Evolutionary conservation across 106 monocot species (phyloP).

Genomic region (Apostasia shenzhenica): DNA sequence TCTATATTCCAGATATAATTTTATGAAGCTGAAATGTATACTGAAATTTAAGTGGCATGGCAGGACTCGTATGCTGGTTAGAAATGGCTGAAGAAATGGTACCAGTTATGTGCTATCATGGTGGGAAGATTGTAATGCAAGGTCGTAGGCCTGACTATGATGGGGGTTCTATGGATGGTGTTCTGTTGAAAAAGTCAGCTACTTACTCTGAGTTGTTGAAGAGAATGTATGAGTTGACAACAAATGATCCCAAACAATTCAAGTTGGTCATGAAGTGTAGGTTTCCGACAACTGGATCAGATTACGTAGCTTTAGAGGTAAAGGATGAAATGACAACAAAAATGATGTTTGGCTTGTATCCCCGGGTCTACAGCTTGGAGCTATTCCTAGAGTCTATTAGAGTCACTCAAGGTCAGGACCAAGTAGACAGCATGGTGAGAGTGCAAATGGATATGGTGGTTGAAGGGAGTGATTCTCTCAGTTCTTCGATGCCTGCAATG

Average conservation of each 20-base stretch:
- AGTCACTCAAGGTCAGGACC: background rate
- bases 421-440: background rate
- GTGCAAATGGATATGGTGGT: background rate
- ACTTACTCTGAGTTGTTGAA: background rate
- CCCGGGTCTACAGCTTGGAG: constrained; percentile 5
- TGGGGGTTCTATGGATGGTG: constrained; percentile 4
- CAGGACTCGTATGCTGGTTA: background rate
- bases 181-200: background rate
- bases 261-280: constrained; percentile 11
- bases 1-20: no score
- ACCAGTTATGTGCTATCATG: constrained; percentile 5
- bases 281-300: constrained; percentile 6
- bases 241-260: background rate
- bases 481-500: background rate
- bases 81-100: constrained; percentile 1
- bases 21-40: no score
- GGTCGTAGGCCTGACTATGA: constrained; percentile 3
- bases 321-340: constrained; percentile 3
- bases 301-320: constrained; percentile 5
- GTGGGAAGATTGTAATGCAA: constrained; percentile 2
- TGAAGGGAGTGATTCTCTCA: constrained; percentile 6
- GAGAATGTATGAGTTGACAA: background rate
- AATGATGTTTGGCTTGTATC: constrained; percentile 8
- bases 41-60: background rate
- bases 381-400: background rate